phyloP scores from a whole-genome alignment of 345 rosid species.

The Reutealis trisperma region DNA sequence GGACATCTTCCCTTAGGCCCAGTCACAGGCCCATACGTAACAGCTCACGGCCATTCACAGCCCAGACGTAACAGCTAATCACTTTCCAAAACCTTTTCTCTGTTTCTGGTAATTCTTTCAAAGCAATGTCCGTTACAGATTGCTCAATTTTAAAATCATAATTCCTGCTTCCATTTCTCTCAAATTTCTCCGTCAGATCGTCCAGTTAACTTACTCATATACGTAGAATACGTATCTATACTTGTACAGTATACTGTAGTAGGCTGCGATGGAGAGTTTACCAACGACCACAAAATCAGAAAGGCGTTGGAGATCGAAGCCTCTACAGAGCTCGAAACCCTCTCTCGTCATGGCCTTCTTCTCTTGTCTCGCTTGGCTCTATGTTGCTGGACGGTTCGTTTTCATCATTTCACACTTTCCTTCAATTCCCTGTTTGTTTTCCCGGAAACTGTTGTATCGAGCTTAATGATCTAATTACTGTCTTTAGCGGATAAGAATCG shows the following conservation, averaged over 20 bases:
- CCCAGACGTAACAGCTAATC: neutral
- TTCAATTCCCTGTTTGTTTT: slow-evolving; percentile 8
- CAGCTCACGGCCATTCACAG: neutral
- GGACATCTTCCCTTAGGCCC: no score
- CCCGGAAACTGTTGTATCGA: neutral
- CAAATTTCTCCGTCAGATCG: neutral
- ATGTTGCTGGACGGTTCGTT: slow-evolving; percentile 85
- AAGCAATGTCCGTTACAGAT: slow-evolving; percentile 1
- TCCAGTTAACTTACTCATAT: neutral
- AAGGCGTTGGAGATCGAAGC: slow-evolving; percentile 69
- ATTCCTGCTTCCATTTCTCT: neutral
- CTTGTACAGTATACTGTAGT: no score
- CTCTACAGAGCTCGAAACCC: slow-evolving; percentile 58
- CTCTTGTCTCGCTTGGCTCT: slow-evolving; percentile 97
- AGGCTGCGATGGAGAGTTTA: slow-evolving; percentile 58
- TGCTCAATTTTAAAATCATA: neutral
- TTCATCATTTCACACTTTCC: neutral
- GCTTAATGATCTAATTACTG: neutral
- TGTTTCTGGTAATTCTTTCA: neutral
- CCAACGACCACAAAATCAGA: slow-evolving; percentile 64
- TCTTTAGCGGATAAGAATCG: neutral
- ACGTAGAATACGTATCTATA: neutral
- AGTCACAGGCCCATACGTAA: no score
- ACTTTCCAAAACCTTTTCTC: neutral
- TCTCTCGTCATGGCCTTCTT: slow-evolving; percentile 74